Conservation (phyloP, 2,329 filamentous ascomycete species). For the Trichocomaceae sp. region DNA sequence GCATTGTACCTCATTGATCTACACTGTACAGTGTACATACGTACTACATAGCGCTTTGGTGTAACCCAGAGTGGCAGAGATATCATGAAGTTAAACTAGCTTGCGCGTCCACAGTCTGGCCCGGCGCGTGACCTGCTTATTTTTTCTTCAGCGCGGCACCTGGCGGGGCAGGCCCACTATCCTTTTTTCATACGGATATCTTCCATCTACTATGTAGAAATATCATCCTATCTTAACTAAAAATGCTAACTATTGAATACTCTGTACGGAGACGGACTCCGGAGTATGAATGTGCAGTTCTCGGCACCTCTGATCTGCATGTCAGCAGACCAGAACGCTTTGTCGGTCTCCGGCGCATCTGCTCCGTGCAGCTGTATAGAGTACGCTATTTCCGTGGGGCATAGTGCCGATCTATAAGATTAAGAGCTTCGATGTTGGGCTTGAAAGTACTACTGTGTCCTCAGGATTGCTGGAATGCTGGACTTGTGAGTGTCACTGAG, state of each 20-base stretch:
- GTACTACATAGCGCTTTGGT: too few species aligned
- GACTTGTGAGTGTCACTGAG: background rate
- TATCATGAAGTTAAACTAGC: too few species aligned
- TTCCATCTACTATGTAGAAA: too few species aligned
- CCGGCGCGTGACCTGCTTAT: constrained; percentile 5
- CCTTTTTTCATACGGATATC: too few species aligned
- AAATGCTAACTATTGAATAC: too few species aligned
- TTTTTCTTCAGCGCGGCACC: background rate
- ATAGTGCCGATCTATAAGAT: background rate
- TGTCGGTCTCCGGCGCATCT: background rate
- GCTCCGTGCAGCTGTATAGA: background rate
- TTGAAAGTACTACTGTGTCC: background rate
- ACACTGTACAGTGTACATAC: too few species aligned
- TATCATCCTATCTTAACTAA: too few species aligned
- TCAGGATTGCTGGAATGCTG: background rate
- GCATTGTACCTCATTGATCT: too few species aligned
- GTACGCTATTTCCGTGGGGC: background rate
- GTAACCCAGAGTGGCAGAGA: too few species aligned
- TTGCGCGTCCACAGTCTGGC: background rate
- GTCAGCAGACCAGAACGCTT: background rate
- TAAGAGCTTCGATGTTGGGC: background rate
- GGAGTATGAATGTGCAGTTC: too few species aligned
- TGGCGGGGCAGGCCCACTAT: background rate
- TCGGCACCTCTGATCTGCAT: background rate
- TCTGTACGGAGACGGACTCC: too few species aligned